Base-by-base conservation (phyloP, 2,329 filamentous ascomycete species). In the Penicillium sp. region DNA sequence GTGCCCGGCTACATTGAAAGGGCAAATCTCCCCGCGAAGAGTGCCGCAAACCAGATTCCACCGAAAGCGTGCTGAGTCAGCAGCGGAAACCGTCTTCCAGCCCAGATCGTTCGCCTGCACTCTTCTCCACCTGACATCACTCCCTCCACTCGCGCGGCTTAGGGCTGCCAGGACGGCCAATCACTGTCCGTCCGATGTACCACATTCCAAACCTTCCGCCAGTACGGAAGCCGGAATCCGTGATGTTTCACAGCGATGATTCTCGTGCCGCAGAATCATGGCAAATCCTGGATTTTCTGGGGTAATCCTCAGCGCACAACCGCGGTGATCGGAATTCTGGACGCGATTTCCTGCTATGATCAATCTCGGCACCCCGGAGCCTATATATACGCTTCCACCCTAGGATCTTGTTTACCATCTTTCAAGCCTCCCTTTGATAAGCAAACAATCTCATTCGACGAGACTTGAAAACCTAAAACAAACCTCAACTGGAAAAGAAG, bases 221-320 rank as follows among this genome's bases (percentile, higher is more conserved):
- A 47, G 49, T 32, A 50, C 69, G 69, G 68, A 71, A 70, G 63
- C 67, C 58, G 55, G 64, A 66, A 71, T 70, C 69, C 69, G 68
- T 58, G 57, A 55, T 62, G 39, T 32, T 58, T 57, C 52, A 55
- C 40, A 52, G 57, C n/a, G 52, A 57, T 49, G 58, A 44, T 52
- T 44, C 43, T 47, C 29, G 44, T 22, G 40, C 45, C 54, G 39
- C 47, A 18, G n/a, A 29, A 43, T 48, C 16, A 42, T 50, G 58
- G 57, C 60, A 60, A 60, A 63, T 60, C 54, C 60, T 60, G 56
- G 34, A 14, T 27, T 22, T 49, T 54, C 47, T 49, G 46, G 53
- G 47, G 50, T 44, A 27, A 38, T 29, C 10, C n/a, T 43, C 39
- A 27, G 43, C 32, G 18, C 42, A 49, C 38, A 56, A 39, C n/a